Base-by-base conservation (phyloP, 306 rosid species). In the Vicia sativa region DNA sequence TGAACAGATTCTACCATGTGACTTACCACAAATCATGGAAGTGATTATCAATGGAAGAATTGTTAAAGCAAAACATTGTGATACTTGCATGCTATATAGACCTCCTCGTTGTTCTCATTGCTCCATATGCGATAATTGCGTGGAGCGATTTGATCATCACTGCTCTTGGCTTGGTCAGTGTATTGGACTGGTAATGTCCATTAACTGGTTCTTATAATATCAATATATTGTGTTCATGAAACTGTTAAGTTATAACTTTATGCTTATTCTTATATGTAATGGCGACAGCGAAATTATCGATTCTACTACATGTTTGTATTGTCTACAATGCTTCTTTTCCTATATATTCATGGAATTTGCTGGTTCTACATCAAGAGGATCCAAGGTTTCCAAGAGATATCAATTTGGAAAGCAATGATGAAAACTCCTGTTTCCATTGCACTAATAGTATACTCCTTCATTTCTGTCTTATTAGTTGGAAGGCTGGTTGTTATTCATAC, bases 141-240 rank as follows among this genome's bases (percentile, higher is more conserved):
- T 89, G 21, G 87, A 87, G 81, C 85, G 88, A 42, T 90, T 87
- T 77, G 96, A 90, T 84, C 96, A 90, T 76, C 96, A 90, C 81
- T 90, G 96, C 79, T 91, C 96, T 55, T 90, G 95, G 95, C 85
- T 90, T 56, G 95, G 95, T 19, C 96, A 90, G 77, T 90, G 96
- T 68, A 90, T 90, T 75, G 96, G 95, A 65, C 42, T 78, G 89
- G 96, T 90, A 78, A 82, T 41, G 61, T 6, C 25, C 49, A 19
- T 77, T 70, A 74, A 65, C 28, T 25, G 0, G 28, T 65, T 69
- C 44, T 23, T 58, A 34, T 43, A 37, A 26, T 56, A 10, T 8
- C 23, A 54, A 13, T 37, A n/a, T 31, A 16, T 9, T 16, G 25
- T 18, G 0, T 60, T 37, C 10, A 15, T 25, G 26, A 23, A 25